Conservation (phyloP, 129 eudicot genomes). For the Apium graveolens region DNA sequence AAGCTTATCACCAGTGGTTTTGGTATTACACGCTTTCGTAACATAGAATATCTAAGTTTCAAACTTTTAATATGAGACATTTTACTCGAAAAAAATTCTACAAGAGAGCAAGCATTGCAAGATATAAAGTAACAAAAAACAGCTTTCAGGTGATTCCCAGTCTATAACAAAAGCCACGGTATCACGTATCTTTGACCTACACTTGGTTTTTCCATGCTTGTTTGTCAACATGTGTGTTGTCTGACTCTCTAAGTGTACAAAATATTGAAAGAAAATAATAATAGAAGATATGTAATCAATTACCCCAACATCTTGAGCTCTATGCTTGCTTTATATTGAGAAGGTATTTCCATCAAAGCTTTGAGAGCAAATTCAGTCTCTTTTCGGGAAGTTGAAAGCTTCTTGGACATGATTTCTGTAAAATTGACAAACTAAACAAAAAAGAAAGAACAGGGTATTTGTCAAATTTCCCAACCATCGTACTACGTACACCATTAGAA, state of each 20-base stretch:
- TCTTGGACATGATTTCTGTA: slow-evolving; percentile 85
- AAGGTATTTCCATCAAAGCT: slow-evolving; percentile 93
- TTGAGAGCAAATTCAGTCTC: slow-evolving; percentile 98
- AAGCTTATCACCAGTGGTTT: not conserved
- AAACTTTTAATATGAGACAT: not conserved
- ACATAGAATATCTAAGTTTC: not conserved
- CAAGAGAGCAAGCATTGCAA: not conserved
- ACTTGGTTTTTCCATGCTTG: not conserved
- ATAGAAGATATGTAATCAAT: not conserved
- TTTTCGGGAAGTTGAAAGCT: slow-evolving; percentile 59
- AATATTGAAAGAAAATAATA: not conserved
- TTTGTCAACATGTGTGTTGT: not conserved
- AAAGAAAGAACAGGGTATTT: not conserved
- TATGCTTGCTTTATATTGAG: slow-evolving; percentile 91
- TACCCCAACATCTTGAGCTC: slow-evolving; percentile 88
- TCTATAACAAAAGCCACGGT: not conserved
- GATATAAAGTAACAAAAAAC: not conserved
- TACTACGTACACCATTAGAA: not conserved
- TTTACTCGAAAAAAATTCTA: not conserved
- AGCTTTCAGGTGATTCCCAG: not conserved
- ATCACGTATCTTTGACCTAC: not conserved
- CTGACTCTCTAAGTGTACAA: not conserved
- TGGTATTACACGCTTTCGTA: not conserved
- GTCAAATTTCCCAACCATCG: slow-evolving; percentile 12
- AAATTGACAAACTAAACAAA: slow-evolving; percentile 78